phyloP scores from a whole-genome alignment of 163 green algal genomes.

The Prototheca cutis region DNA sequence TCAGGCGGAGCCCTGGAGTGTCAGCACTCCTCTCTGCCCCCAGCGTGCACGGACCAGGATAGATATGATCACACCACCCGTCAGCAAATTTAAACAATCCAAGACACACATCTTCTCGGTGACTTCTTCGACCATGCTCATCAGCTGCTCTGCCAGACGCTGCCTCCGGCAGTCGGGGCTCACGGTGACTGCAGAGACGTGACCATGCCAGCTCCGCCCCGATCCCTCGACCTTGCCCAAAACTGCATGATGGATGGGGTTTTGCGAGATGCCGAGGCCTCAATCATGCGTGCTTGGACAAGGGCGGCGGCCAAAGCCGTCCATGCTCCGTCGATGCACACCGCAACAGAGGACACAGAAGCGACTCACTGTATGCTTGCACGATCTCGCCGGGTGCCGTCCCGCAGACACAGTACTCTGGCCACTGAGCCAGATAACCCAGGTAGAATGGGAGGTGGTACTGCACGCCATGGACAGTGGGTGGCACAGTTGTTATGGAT shows the following conservation, averaged over 20 bases:
- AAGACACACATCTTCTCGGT: conserved; percentile 53
- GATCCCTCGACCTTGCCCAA: conserved; percentile 92
- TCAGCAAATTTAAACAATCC: no score
- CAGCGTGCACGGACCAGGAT: no score
- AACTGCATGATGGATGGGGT: conserved; percentile 31
- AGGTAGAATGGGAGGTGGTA: conserved; percentile 97
- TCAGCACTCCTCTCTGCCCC: no score
- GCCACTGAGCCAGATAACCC: conserved; percentile 89
- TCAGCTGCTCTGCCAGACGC: conserved; percentile 85
- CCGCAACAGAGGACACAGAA: no score
- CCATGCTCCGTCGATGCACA: background rate
- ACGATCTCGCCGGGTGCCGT: conserved; percentile 34
- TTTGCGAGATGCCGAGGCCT: no score
- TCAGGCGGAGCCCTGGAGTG: no score
- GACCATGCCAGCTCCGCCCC: conserved; percentile 84
- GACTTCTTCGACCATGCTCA: conserved; percentile 84
- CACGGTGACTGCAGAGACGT: conserved; percentile 97
- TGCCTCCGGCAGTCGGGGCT: conserved; percentile 65
- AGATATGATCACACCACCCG: no score
- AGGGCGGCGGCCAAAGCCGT: no score
- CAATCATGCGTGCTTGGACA: no score
- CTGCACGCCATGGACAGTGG: conserved; percentile 24
- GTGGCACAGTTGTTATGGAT: conserved; percentile 1
- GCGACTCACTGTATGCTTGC: conserved; percentile 69
- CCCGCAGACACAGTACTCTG: conserved; percentile 80